phyloP scores from a whole-genome alignment of 2,329 filamentous ascomycete genomes.

The Clonostachys sp. region DNA sequence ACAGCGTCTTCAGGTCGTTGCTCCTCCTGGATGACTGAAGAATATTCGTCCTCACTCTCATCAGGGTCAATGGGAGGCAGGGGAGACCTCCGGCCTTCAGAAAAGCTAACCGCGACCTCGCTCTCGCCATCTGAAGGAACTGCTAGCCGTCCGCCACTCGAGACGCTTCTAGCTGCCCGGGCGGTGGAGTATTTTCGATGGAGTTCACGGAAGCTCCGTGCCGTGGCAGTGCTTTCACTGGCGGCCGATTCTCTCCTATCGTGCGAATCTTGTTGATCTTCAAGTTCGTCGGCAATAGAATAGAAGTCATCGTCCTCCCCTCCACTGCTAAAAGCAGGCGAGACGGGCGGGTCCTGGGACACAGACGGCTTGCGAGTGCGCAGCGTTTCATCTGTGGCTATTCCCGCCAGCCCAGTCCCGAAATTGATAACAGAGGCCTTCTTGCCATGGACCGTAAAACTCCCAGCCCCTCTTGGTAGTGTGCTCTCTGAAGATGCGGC shows the following conservation, averaged over 20 bases:
- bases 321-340: constrained; percentile 24
- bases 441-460: constrained; percentile 95
- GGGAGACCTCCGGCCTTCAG: constrained; percentile 52
- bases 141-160: constrained; percentile 32
- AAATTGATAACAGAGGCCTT: constrained; percentile 98
- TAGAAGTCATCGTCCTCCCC: constrained; percentile 44
- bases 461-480: constrained; percentile 74
- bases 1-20: no score
- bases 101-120: constrained; percentile 55
- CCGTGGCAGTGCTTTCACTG: constrained; percentile 63
- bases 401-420: constrained; percentile 80
- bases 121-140: constrained; percentile 55
- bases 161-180: constrained; percentile 36
- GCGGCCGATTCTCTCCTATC: constrained; percentile 57
- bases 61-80: constrained; percentile 43
- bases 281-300: constrained; percentile 39
- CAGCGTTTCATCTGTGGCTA: constrained; percentile 69
- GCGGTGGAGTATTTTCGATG: constrained; percentile 55
- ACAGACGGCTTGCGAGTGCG: constrained; percentile 50
- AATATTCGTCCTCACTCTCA: constrained; percentile 7
- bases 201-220: constrained; percentile 59
- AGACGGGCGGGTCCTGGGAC: constrained; percentile 27
- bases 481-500: constrained; percentile 55
- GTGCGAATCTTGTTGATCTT: constrained; percentile 32
- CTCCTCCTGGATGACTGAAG: background rate